Conservation (phyloP, 169 alveolate genomes). For the Plasmodium vivax region DNA sequence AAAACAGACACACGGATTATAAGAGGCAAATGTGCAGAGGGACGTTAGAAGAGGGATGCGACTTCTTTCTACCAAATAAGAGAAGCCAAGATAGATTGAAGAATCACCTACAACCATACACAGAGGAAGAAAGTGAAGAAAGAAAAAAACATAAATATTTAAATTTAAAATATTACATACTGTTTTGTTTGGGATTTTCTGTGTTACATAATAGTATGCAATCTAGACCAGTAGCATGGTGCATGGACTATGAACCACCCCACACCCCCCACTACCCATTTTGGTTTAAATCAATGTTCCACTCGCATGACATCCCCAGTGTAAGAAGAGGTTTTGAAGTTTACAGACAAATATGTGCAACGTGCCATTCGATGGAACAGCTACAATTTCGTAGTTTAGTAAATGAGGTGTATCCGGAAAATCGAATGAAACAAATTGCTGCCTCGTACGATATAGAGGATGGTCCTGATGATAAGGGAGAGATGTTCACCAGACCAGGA, state of each 20-base stretch:
- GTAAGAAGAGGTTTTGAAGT: constrained; percentile 91
- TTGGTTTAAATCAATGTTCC: constrained; percentile 90
- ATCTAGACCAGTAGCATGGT: constrained; percentile 91
- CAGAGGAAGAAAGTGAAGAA: constrained; percentile 86
- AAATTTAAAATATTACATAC: constrained; percentile 85
- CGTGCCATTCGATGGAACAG: constrained; percentile 91
- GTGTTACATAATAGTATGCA: constrained; percentile 86
- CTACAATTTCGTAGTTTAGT: constrained; percentile 88
- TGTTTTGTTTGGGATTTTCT: constrained; percentile 88
- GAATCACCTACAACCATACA: constrained; percentile 87
- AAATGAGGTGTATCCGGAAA: constrained; percentile 89
- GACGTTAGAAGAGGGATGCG: constrained; percentile 89
- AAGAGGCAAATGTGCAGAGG: constrained; percentile 90
- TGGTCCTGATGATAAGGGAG: constrained; percentile 91
- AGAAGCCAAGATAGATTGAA: constrained; percentile 85
- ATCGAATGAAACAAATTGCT: constrained; percentile 89
- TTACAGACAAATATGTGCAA: constrained; percentile 90
- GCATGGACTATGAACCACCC: constrained; percentile 89
- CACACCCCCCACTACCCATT: constrained; percentile 89
- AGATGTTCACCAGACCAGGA: constrained; percentile 91
- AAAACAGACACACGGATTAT: constrained; percentile 86
- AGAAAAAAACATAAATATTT: constrained; percentile 83
- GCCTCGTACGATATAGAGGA: constrained; percentile 90
- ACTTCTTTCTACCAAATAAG: constrained; percentile 84
- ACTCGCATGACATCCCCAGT: constrained; percentile 90